Conservation (phyloP, 1,139 yeast genomes). For the Saccharomyces pastorianus region DNA sequence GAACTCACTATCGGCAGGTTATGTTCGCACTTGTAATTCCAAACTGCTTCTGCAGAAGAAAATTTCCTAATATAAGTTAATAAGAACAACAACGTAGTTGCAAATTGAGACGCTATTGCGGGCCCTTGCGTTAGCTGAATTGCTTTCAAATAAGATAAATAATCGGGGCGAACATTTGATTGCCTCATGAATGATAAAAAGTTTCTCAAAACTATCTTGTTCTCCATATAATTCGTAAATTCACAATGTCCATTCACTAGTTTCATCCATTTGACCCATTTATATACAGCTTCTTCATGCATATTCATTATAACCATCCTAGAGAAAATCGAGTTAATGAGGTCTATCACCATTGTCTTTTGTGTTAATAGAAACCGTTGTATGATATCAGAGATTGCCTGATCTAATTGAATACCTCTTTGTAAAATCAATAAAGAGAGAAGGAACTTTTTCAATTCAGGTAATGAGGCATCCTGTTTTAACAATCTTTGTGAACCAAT, state of each 20-base stretch:
- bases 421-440: conserved; percentile 13
- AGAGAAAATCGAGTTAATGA: conserved; percentile 14
- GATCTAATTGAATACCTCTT: conserved; percentile 11
- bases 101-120: conserved; percentile 2
- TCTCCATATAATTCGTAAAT: conserved; percentile 15
- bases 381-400: conserved; percentile 14
- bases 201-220: conserved; percentile 12
- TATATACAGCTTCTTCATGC: conserved; percentile 10
- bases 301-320: conserved; percentile 4
- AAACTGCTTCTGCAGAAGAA: conserved; percentile 13
- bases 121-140: conserved; percentile 13
- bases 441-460: conserved; percentile 18
- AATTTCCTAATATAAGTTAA: conserved; percentile 13
- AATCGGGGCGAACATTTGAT: background rate
- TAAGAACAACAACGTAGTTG: conserved; percentile 10
- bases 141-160: conserved; percentile 9
- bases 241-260: conserved; percentile 24
- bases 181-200: conserved; percentile 5
- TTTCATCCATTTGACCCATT: conserved; percentile 23
- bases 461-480: conserved; percentile 12
- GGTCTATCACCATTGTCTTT: conserved; percentile 10
- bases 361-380: conserved; percentile 18
- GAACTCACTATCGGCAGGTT: conserved; percentile 12
- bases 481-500: conserved; percentile 1
- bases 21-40: conserved; percentile 22